Evolutionary conservation across 2,329 filamentous ascomycete genomes (phyloP), one percentile per base, ranked within the genome.

Genomic region (Alternaria consortialis): DNA sequence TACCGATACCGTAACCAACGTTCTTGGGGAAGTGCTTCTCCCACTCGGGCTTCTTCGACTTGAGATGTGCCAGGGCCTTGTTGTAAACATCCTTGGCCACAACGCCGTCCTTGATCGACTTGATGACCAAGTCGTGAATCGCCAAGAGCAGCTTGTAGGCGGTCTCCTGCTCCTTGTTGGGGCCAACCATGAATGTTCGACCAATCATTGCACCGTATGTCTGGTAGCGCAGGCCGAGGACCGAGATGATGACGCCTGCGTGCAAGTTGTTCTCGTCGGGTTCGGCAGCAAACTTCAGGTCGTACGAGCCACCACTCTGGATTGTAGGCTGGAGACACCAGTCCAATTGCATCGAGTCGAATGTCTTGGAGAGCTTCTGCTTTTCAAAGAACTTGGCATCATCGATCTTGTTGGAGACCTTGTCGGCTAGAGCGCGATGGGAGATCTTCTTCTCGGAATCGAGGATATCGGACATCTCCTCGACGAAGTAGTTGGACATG

Each of bases 391-490:
- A 99, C 73, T 96, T 97, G 53, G 87, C 84, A 71, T 99, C 93
- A 71, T 98, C 94, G 58, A 99, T 90, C 82, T 97, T 97, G 73
- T 89, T 88, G 69, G 94, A 89, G 32, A 99, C 91, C 80, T 94
- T 95, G 72, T 92, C 89, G n/a, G 92, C 89, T 7, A 99, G 86
- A 2, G 86, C 86, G 67, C 90, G 92, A 80, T 99, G 95, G 65
- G 93, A 95, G 76, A 98, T 93, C 77, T 97, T 97, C 84, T 97
- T 97, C 79, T 98, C 96, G 69, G 94, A 91, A 75, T 99, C 95
- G 62, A 99, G 88, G 53, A 98, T 91, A 70, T 91, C 91, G 52
- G 94, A 97, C 94, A 99, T 98, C 78, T 97, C 94, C 76, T 99
- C 95, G 67, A 99, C 90, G 78, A 98, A 98, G 80, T 95, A 99